Evolutionary conservation across 2,329 filamentous ascomycete genomes (phyloP).

Genomic region (Nothopassalora personata): DNA sequence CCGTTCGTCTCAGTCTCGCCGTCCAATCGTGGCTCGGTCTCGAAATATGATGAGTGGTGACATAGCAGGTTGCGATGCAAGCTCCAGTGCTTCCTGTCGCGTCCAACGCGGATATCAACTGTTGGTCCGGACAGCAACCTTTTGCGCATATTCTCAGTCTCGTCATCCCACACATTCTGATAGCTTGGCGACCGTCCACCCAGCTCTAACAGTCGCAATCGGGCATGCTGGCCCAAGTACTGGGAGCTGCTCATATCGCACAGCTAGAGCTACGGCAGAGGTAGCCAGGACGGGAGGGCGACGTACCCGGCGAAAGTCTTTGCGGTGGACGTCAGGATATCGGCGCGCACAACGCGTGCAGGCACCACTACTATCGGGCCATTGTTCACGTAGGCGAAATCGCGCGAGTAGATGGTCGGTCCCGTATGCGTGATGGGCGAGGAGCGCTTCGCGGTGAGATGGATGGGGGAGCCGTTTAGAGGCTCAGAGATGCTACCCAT

Average conservation of each 20-base stretch:
- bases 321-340: conserved; percentile 45
- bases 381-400: conserved; percentile 43
- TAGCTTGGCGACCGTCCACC: conserved; percentile 12
- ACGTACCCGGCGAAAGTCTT: conserved; percentile 51
- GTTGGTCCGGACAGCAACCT: conserved; percentile 51
- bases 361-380: conserved; percentile 31
- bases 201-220: conserved; percentile 20
- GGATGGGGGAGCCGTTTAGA: neutral
- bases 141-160: conserved; percentile 43
- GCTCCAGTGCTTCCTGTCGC: conserved; percentile 44
- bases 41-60: conserved; percentile 48
- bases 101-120: conserved; percentile 49
- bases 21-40: conserved; percentile 31
- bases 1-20: conserved; percentile 35
- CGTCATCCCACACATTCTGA: conserved; percentile 15
- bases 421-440: neutral
- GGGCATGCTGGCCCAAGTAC: conserved; percentile 16
- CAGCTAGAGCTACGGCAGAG: neutral
- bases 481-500: conserved; percentile 8
- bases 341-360: conserved; percentile 41
- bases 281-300: conserved; percentile 15
- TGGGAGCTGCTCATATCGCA: conserved; percentile 13
- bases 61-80: conserved; percentile 50
- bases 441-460: neutral
- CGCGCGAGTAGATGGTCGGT: conserved; percentile 33